Conservation (phyloP, 352 stramenopile species). For the Pythium coloratum region DNA sequence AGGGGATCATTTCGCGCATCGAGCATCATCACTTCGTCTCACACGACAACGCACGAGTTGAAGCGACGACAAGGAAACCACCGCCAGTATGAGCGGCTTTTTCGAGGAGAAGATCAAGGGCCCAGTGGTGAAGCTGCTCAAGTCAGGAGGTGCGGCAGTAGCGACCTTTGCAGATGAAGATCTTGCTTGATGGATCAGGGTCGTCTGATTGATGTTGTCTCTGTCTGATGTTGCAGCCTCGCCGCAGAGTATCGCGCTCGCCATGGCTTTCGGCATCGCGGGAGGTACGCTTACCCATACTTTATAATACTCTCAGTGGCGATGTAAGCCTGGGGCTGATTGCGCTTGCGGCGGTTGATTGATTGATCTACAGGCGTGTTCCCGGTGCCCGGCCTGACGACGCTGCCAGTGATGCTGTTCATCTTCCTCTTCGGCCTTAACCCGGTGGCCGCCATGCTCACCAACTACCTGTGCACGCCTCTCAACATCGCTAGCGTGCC, state of each 20-base stretch:
- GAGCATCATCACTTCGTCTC: slow-evolving; percentile 6
- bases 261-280: slow-evolving; percentile 78
- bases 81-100: slow-evolving; percentile 30
- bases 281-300: slow-evolving; percentile 33
- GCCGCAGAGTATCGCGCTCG: slow-evolving; percentile 66
- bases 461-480: slow-evolving; percentile 77
- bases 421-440: slow-evolving; percentile 85
- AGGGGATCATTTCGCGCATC: neutral
- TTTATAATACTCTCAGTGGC: too few relatives aligned
- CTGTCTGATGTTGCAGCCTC: slow-evolving; percentile 41
- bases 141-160: slow-evolving; percentile 52
- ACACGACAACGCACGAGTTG: slow-evolving; percentile 4
- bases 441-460: slow-evolving; percentile 78
- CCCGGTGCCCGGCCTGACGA: slow-evolving; percentile 74
- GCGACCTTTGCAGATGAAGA: neutral
- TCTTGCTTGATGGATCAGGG: neutral
- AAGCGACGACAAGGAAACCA: neutral
- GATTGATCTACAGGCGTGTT: slow-evolving; percentile 51
- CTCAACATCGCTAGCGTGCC: slow-evolving; percentile 78
- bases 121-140: slow-evolving; percentile 69
- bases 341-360: neutral
- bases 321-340: neutral
- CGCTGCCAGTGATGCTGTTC: slow-evolving; percentile 67
- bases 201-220: neutral
- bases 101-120: slow-evolving; percentile 78